These are phyloP conservation scores for Xerocomellus intermedius DNA, from an alignment of 768 basidiomycete genomes.

Conservation along the genomic window DNA sequence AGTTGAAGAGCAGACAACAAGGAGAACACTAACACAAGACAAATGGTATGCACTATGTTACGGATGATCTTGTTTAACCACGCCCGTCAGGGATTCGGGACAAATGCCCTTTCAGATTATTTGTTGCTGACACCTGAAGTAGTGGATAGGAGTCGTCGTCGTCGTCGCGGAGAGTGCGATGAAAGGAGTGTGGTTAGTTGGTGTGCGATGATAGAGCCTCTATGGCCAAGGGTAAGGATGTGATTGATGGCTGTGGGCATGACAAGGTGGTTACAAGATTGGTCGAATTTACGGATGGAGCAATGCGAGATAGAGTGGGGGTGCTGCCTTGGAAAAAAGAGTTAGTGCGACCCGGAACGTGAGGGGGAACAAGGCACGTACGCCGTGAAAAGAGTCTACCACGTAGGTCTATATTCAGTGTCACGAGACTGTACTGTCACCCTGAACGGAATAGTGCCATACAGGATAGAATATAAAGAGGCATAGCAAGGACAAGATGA, in stretches of 20 bases:
- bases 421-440: constrained; percentile 8
- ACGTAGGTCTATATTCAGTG: not conserved
- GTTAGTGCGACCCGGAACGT: not conserved
- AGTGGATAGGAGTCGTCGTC: not conserved
- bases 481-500: constrained; percentile 59
- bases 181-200: not conserved
- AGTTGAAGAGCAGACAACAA: not conserved
- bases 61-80: not conserved
- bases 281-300: constrained; percentile 1
- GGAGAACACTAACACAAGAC: not conserved
- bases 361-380: constrained; percentile 1
- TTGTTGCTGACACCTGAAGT: constrained; percentile 8
- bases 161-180: not conserved
- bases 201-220: not conserved
- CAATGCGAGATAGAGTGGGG: constrained; percentile 1
- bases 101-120: constrained; percentile 10
- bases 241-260: not conserved
- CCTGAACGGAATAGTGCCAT: constrained; percentile 29
- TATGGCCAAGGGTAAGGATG: not conserved
- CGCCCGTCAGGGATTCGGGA: not conserved
- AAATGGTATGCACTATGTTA: constrained; percentile 1
- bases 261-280: not conserved
- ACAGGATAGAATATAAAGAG: constrained; percentile 88
- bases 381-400: not conserved
- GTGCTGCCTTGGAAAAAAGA: not conserved